Base-by-base conservation (phyloP, 1,284 basidiomycete species). In the Ganoderma sinense region DNA sequence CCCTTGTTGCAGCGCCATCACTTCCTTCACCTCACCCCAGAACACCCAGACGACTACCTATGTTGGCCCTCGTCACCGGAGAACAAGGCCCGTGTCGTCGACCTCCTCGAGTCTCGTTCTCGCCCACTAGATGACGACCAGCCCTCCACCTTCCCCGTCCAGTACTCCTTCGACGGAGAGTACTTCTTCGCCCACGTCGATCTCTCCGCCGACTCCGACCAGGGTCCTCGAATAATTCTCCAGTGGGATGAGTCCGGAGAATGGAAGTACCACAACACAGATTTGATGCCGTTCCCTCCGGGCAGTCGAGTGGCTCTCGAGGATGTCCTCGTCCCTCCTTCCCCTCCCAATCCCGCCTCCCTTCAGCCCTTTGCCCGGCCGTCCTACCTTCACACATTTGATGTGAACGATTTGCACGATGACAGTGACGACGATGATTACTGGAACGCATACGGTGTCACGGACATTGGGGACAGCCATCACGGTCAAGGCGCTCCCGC, bases 271-370 rank as follows among this genome's bases (percentile, higher is more conserved):
- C 91, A 92, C 78, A 90, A 93, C 78, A 81, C 86, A 31, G 83
- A 85, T 62, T 77, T 87, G 73, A 92, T 93, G 89, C 92, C 92
- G n/a, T 92, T 93, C 76, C 92, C 92, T 29, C 74, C 83, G n/a
- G 75, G 81, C 64, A 82, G 85, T n/a, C 80, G 80, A 67, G 71
- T 83, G 11, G 82, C 84, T 10, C 81, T 88, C 36, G 78, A 83
- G 18, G 82, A 84, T 20, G 72, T 73, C 7, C 66, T 77, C 31
- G 65, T 74, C 33, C 72, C 72, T 7, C 67, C 71, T 16, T 63
- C 66, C 11, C 51, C 69, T 33, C 63, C 67, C 8, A 56, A 66
- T 18, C 71, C 61, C 2, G 59, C 53, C 31, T 51, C 64, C 41
- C 39, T 58, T 26, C 68, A 58, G 56, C 62, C 71, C 48, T 33